Percentiles rank a stretch among this genome's conserved stretches.
Evolutionary conservation across 495 filamentous ascomycete species (phyloP).

Genomic region (Hypomontagnella submonticulosa): DNA sequence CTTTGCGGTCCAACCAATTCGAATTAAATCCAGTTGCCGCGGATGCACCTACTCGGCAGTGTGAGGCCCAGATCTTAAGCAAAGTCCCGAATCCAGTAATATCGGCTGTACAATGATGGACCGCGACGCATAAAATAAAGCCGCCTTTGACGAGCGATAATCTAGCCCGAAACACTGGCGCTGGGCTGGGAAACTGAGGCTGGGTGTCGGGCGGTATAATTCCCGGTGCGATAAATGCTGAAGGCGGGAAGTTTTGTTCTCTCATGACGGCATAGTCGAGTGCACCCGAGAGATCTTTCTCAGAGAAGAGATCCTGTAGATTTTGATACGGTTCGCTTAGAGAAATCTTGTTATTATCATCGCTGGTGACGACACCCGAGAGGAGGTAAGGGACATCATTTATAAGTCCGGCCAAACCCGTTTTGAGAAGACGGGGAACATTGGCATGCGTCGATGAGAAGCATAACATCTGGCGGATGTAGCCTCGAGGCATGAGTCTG

Average conservation of each 20-base stretch:
- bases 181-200: constrained; percentile 31
- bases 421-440: constrained; percentile 22
- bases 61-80: constrained; percentile 46
- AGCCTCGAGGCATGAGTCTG: constrained; percentile 44
- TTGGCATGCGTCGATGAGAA: constrained; percentile 38
- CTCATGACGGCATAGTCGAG: constrained; percentile 41
- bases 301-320: constrained; percentile 38
- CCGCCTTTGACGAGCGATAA: constrained; percentile 42
- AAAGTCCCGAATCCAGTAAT: constrained; percentile 45
- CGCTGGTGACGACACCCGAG: constrained; percentile 31
- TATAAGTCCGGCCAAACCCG: constrained; percentile 30
- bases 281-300: constrained; percentile 26
- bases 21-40: constrained; percentile 27
- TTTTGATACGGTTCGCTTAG: constrained; percentile 31
- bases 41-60: constrained; percentile 37
- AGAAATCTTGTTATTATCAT: constrained; percentile 26
- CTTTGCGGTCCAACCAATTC: constrained; percentile 36
- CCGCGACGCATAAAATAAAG: constrained; percentile 37
- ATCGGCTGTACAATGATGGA: constrained; percentile 46
- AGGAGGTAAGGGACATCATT: constrained; percentile 45
- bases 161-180: constrained; percentile 42
- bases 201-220: constrained; percentile 36
- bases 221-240: constrained; percentile 20
- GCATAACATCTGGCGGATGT: constrained; percentile 44
- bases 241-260: constrained; percentile 38